These are phyloP conservation scores for Scenedesmus sp. DNA, from an alignment of 163 green algal genomes.

Conservation along the genomic window DNA sequence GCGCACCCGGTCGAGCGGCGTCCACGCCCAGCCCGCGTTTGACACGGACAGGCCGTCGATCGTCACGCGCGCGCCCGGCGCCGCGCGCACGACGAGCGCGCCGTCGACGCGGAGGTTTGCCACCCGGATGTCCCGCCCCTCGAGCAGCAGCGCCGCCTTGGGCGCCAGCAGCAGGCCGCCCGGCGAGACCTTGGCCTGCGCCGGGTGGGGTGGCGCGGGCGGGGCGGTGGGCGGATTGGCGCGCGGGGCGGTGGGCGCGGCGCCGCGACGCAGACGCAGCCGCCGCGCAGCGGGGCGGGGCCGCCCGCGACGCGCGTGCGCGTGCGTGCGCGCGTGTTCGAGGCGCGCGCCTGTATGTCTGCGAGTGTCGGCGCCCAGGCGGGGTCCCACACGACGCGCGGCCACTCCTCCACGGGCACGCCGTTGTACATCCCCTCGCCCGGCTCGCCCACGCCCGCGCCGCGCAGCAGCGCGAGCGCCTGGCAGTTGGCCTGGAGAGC, in stretches of 20 bases:
- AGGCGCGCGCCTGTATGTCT: slow-evolving; percentile 69
- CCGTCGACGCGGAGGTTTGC: slow-evolving; percentile 73
- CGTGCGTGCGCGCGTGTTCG: no score
- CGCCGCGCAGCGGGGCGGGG: not conserved
- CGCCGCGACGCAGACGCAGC: no score
- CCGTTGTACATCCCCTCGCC: slow-evolving; percentile 75
- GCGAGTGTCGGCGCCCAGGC: slow-evolving; percentile 77
- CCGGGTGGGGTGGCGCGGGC: not conserved
- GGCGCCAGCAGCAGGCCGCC: slow-evolving; percentile 51
- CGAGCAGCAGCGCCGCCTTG: slow-evolving; percentile 74
- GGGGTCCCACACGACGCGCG: slow-evolving; percentile 81
- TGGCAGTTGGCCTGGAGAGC: slow-evolving; percentile 64
- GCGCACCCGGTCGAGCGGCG: slow-evolving; percentile 59
- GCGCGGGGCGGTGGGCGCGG: not conserved
- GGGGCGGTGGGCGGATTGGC: not conserved
- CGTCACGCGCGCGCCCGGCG: slow-evolving; percentile 55
- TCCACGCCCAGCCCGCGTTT: slow-evolving; percentile 88
- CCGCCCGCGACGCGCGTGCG: no score
- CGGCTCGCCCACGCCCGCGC: slow-evolving; percentile 66
- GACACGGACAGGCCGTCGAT: slow-evolving; percentile 67
- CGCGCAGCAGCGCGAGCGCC: slow-evolving; percentile 51
- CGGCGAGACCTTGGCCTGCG: slow-evolving; percentile 57
- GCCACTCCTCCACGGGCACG: slow-evolving; percentile 84
- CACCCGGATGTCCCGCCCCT: slow-evolving; percentile 68
- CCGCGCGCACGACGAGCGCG: slow-evolving; percentile 72